phyloP scores from a whole-genome alignment of 1,139 yeast species.

The Geotrichum cucujoidarum region DNA sequence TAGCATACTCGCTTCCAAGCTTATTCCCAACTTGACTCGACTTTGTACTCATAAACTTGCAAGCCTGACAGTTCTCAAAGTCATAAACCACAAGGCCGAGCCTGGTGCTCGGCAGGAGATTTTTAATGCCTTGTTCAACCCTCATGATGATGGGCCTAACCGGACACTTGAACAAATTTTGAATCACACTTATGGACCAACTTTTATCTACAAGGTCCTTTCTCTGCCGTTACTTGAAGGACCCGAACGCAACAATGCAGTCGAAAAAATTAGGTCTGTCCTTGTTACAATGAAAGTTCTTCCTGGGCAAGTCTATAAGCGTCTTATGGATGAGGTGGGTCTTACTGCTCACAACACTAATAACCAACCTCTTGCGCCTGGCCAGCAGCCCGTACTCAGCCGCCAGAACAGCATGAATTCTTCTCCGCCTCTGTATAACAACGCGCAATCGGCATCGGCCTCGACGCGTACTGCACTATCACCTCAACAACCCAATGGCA shows the following conservation, averaged over 20 bases:
- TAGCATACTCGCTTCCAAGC: conserved; percentile 50
- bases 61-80: conserved; percentile 72
- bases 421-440: not conserved
- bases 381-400: conserved; percentile 4
- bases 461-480: too few relatives aligned
- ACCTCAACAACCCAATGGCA: too few relatives aligned
- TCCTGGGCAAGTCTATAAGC: conserved; percentile 68
- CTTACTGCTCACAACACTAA: conserved; percentile 34
- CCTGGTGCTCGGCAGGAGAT: conserved; percentile 56
- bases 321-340: conserved; percentile 91
- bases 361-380: conserved; percentile 5
- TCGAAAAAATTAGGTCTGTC: conserved; percentile 56
- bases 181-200: conserved; percentile 66
- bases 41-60: conserved; percentile 85
- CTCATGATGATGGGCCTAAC: conserved; percentile 34
- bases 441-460: conserved; percentile 3
- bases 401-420: conserved; percentile 9
- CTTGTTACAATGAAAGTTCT: conserved; percentile 55
- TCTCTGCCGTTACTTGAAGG: conserved; percentile 33
- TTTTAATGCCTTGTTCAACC: conserved; percentile 54
- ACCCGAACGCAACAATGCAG: conserved; percentile 53
- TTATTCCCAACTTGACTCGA: conserved; percentile 57
- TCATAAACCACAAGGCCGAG: conserved; percentile 63
- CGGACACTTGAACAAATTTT: conserved; percentile 48
- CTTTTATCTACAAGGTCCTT: conserved; percentile 75